These are phyloP conservation scores for Spiromastix sp. DNA, from an alignment of 2,329 filamentous ascomycete genomes.

Conservation along the genomic window DNA sequence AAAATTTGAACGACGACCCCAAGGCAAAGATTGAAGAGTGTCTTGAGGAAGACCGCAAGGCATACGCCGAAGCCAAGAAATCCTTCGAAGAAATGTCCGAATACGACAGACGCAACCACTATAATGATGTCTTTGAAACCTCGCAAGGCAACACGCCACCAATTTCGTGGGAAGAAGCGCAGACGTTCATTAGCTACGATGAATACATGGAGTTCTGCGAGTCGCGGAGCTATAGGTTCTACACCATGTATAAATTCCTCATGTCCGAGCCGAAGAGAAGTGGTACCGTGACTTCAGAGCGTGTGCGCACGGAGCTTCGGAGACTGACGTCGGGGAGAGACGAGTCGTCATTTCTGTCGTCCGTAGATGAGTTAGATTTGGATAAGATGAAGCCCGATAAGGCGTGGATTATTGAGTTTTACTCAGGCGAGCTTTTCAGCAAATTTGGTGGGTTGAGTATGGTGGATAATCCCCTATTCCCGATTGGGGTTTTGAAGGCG, in stretches of 20 bases:
- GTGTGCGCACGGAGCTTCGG: slow-evolving; percentile 3
- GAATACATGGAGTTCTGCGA: slow-evolving; percentile 27
- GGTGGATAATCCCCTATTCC: slow-evolving; percentile 31
- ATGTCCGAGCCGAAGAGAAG: slow-evolving; percentile 15
- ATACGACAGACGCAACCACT: slow-evolving; percentile 4
- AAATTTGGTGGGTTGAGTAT: slow-evolving; percentile 27
- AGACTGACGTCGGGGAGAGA: too few relatives aligned
- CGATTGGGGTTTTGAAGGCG: slow-evolving; percentile 29
- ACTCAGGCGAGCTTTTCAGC: slow-evolving; percentile 23
- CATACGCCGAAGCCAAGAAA: slow-evolving; percentile 16
- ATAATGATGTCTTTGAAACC: slow-evolving; percentile 9
- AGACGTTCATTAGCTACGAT: slow-evolving; percentile 25
- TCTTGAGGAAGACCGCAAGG: slow-evolving; percentile 14
- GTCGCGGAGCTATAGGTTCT: slow-evolving; percentile 11
- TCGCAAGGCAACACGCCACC: slow-evolving; percentile 6
- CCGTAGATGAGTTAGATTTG: slow-evolving; percentile 13
- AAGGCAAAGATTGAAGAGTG: slow-evolving; percentile 16
- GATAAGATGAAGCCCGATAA: slow-evolving; percentile 16
- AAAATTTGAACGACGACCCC: slow-evolving; percentile 17
- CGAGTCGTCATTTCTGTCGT: neutral
- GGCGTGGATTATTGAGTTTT: slow-evolving; percentile 28
- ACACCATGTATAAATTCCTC: slow-evolving; percentile 17
- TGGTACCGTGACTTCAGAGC: slow-evolving; percentile 14
- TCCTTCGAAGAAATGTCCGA: slow-evolving; percentile 15
- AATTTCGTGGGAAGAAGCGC: slow-evolving; percentile 4